phyloP scores from a whole-genome alignment of 2,329 filamentous ascomycete genomes.

The Pseudopithomyces chartarum region DNA sequence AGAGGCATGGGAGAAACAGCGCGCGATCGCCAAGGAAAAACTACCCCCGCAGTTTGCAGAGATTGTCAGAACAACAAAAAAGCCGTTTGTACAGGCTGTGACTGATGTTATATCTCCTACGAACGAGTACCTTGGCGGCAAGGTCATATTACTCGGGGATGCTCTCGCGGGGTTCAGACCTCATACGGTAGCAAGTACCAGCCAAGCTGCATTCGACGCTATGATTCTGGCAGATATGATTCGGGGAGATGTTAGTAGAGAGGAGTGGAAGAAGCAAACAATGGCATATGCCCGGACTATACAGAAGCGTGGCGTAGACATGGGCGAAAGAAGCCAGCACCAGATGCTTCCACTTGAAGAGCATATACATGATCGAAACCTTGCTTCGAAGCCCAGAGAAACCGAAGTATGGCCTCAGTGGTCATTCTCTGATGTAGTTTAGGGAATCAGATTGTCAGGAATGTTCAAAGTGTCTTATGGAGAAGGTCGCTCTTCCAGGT shows the following conservation, averaged over 20 bases:
- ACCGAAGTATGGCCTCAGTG: conserved; percentile 33
- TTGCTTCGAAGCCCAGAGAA: conserved; percentile 28
- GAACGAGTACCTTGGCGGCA: conserved; percentile 48
- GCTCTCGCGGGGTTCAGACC: conserved; percentile 54
- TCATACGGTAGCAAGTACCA: conserved; percentile 53
- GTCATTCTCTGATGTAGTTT: conserved; percentile 18
- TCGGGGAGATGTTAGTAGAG: conserved; percentile 40
- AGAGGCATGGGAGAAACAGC: conserved; percentile 47
- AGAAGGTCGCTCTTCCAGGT: too few relatives aligned
- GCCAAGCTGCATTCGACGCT: conserved; percentile 54
- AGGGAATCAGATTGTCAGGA: neutral
- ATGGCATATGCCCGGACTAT: conserved; percentile 45
- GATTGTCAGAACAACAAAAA: conserved; percentile 46
- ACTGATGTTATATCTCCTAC: conserved; percentile 48
- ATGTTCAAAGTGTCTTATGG: neutral
- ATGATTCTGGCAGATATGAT: conserved; percentile 48
- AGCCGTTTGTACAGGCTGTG: conserved; percentile 54
- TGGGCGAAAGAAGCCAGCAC: conserved; percentile 50
- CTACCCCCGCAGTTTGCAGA: conserved; percentile 51
- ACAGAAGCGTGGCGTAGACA: conserved; percentile 46
- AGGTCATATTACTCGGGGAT: conserved; percentile 54
- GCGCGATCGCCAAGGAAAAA: conserved; percentile 33
- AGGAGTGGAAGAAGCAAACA: conserved; percentile 44
- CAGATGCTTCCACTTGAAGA: conserved; percentile 33
- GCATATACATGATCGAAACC: conserved; percentile 29